Evolutionary conservation across 192 early-diverging fungal genomes (phyloP).

Genomic region (Chytriomyces sp.): DNA sequence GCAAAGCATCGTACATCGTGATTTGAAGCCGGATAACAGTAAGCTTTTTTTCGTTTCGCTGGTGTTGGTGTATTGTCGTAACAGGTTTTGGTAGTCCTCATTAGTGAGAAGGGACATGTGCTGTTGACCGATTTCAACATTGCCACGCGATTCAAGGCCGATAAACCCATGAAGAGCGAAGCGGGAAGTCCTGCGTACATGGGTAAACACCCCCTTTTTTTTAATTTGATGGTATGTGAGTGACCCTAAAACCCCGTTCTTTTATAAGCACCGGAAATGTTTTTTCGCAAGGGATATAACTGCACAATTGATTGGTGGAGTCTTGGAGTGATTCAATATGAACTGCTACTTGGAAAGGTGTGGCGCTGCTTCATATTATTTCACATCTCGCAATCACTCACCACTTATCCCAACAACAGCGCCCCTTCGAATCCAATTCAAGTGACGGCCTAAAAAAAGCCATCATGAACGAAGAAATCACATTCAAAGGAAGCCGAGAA

Average conservation of each 20-base stretch:
- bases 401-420: constrained; percentile 45
- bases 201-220: constrained; percentile 61
- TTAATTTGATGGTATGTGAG: neutral
- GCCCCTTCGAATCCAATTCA: constrained; percentile 78
- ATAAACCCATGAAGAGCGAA: constrained; percentile 75
- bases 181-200: constrained; percentile 94
- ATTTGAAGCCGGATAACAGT: constrained; percentile 51
- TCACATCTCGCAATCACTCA: neutral
- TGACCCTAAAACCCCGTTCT: no score
- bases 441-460: constrained; percentile 73
- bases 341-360: constrained; percentile 78
- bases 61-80: neutral
- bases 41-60: constrained; percentile 57
- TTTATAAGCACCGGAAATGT: constrained; percentile 53
- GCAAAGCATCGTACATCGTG: constrained; percentile 57
- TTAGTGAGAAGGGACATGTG: constrained; percentile 82
- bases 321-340: constrained; percentile 78
- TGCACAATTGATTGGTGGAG: constrained; percentile 77
- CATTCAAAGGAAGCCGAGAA: constrained; percentile 46
- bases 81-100: constrained; percentile 54
- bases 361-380: neutral
- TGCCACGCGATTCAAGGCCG: constrained; percentile 73
- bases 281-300: constrained; percentile 58
- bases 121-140: constrained; percentile 97
- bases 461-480: constrained; percentile 73